These are phyloP conservation scores for Mycena galopus DNA, from an alignment of 768 basidiomycete genomes.

Conservation along the genomic window DNA sequence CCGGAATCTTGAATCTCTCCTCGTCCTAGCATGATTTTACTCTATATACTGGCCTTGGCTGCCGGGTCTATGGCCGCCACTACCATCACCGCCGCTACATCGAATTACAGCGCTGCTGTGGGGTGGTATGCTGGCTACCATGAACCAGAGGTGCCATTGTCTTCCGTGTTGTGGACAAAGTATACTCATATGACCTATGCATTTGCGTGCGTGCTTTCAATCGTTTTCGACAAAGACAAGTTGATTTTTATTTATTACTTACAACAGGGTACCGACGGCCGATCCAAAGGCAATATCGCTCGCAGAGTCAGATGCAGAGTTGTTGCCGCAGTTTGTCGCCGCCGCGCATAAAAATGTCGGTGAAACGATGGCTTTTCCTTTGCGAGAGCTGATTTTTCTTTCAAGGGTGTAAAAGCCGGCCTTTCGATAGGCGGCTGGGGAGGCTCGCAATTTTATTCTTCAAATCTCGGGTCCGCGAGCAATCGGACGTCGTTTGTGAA, in stretches of 20 bases:
- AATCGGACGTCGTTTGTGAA: slow-evolving; percentile 77
- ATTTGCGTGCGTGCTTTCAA: slow-evolving; percentile 68
- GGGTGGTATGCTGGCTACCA: slow-evolving; percentile 83
- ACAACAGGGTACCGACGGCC: slow-evolving; percentile 51
- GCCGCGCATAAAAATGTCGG: slow-evolving; percentile 59
- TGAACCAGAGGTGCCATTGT: slow-evolving; percentile 60
- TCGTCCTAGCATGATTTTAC: slow-evolving; percentile 25
- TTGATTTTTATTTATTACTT: neutral
- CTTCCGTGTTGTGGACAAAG: slow-evolving; percentile 71
- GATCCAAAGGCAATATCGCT: slow-evolving; percentile 52
- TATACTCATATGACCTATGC: slow-evolving; percentile 80
- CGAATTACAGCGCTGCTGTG: slow-evolving; percentile 53
- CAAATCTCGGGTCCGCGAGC: slow-evolving; percentile 66
- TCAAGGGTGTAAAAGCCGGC: slow-evolving; percentile 68
- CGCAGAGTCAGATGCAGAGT: slow-evolving; percentile 59
- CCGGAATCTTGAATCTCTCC: slow-evolving; percentile 10
- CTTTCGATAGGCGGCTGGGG: slow-evolving; percentile 81
- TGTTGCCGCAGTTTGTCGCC: slow-evolving; percentile 70
- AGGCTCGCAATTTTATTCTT: slow-evolving; percentile 73
- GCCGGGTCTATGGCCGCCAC: slow-evolving; percentile 13
- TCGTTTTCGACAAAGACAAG: neutral
- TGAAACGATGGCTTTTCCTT: neutral
- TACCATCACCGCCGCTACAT: slow-evolving; percentile 21
- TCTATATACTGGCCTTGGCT: slow-evolving; percentile 18
- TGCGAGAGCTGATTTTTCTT: slow-evolving; percentile 13